Evolutionary conservation across 2,329 filamentous ascomycete species (phyloP).

Genomic region (Colletotrichum cordylinicola): DNA sequence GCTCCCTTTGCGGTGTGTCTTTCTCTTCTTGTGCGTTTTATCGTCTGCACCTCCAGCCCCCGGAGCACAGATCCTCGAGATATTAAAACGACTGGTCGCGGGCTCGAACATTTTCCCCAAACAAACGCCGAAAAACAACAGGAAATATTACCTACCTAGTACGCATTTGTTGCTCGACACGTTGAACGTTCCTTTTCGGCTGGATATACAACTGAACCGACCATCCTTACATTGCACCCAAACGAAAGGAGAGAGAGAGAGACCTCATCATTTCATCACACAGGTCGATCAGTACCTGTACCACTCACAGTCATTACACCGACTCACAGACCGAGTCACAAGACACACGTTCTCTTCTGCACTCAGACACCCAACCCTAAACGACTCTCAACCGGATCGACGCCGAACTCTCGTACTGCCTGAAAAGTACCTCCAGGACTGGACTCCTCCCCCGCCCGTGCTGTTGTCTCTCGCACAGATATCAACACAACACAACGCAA

Average conservation of each 20-base stretch:
- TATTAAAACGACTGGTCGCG: conserved; percentile 4
- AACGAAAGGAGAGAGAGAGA: neutral
- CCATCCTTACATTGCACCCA: neutral
- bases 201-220: conserved; percentile 5
- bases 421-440: conserved; percentile 11
- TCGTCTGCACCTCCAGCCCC: neutral
- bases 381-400: neutral
- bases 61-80: neutral
- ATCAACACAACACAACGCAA: neutral
- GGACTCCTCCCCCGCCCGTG: conserved; percentile 22
- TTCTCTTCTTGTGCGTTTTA: conserved; percentile 5
- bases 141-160: neutral
- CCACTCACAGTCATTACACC: conserved; percentile 20
- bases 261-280: neutral
- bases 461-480: conserved; percentile 1
- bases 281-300: neutral
- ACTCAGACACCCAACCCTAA: neutral
- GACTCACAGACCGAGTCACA: conserved; percentile 1
- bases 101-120: conserved; percentile 13
- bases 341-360: neutral
- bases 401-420: neutral
- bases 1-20: conserved; percentile 15
- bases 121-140: neutral
- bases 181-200: conserved; percentile 20
- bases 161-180: neutral